Base-by-base conservation (phyloP, 129 eudicot genomes). In the Calendula officinalis region DNA sequence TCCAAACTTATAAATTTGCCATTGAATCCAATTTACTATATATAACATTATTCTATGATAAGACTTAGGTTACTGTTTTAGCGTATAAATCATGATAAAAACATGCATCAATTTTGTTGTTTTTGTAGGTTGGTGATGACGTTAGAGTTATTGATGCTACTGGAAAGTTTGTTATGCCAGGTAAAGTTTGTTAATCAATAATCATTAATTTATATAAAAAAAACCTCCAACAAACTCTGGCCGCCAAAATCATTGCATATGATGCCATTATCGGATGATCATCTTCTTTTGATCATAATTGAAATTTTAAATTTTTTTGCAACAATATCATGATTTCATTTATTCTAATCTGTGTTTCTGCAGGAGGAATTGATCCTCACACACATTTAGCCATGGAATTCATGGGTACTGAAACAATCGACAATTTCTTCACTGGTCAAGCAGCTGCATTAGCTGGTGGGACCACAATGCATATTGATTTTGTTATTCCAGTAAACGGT, bases 361-460 rank as follows among this genome's bases (percentile, higher is more conserved):
- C 84, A 94, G 99, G 99, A 65, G 99, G 99, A 69, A 94, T 94
- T 70, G 99, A 94, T 81, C 99, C 99, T 63, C 99, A 94, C 75
- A 85, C 95, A n/a, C 99, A 94, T 78, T 71, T 94, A 77, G 97
- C 87, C 10, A 85, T 88, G 92, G 99, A 88, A 50, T 88, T 88
- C 64, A 94, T 94, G 97, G 99, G 95, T 36, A 75, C 99, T 0
- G 87, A 88, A 77, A 86, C 99, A 4, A 78, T 94, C 62, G 99
- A 94, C 71, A 90, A 88, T 62, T 88, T 75, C 61, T 94, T 83
- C 79, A 88, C 87, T 44, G 99, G 99, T 82, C 99, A 94, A 80
- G 99, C 92, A 32, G 99, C 97, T 65, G 99, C 99, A 36, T 80
- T 94, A 67, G 96, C 99, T 0, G 99, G 99, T 60, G 99, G 99